Conservation (phyloP, 2,329 filamentous ascomycete species). For the Sarocladium brachiariae region DNA sequence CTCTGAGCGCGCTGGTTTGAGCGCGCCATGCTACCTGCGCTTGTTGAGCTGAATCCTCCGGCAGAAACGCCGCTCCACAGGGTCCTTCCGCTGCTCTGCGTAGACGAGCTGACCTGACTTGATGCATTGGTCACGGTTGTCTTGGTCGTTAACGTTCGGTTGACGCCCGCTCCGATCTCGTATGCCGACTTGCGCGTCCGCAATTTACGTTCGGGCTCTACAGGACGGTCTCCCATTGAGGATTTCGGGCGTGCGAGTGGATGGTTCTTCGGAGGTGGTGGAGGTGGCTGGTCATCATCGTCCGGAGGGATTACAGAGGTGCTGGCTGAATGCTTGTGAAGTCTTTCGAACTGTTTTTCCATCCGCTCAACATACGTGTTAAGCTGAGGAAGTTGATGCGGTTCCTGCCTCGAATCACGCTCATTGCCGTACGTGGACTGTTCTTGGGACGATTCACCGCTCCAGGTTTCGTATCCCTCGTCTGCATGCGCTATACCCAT, state of each 20-base stretch:
- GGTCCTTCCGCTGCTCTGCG: conserved; percentile 72
- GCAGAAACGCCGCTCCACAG: conserved; percentile 93
- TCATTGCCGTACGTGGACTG: conserved; percentile 33
- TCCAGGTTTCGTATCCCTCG: conserved; percentile 54
- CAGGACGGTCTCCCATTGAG: conserved; percentile 42
- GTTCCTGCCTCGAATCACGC: conserved; percentile 32
- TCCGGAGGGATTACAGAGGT: conserved; percentile 21
- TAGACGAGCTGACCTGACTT: conserved; percentile 67
- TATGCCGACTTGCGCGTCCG: conserved; percentile 68
- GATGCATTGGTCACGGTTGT: conserved; percentile 78
- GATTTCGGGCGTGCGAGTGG: conserved; percentile 51
- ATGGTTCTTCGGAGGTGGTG: conserved; percentile 54
- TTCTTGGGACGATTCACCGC: conserved; percentile 46
- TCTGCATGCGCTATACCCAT: conserved; percentile 60
- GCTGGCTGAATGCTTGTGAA: conserved; percentile 52
- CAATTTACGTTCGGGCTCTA: conserved; percentile 38
- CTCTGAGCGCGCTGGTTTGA: conserved; percentile 62
- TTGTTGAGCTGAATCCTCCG: conserved; percentile 86
- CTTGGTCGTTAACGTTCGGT: conserved; percentile 80
- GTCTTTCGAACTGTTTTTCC: conserved; percentile 71
- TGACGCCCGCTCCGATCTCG: conserved; percentile 65
- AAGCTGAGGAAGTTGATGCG: conserved; percentile 58
- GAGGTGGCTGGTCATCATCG: conserved; percentile 48
- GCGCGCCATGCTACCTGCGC: conserved; percentile 84
- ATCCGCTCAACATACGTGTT: conserved; percentile 87